These are phyloP conservation scores for Lachancea sp. DNA, from an alignment of 805 yeast species.

Conservation along the genomic window DNA sequence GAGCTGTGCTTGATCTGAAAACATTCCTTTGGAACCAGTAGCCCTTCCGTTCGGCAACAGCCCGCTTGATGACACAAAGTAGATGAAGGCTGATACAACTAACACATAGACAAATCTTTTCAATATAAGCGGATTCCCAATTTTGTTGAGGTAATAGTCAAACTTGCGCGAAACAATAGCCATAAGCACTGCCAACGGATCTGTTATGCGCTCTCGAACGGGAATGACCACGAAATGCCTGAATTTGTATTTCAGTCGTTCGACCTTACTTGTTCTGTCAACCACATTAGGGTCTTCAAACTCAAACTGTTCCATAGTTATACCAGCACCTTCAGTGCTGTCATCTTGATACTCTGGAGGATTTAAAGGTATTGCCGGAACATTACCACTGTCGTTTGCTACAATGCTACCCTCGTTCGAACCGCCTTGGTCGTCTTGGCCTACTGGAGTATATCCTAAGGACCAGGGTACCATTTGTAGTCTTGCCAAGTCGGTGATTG, in stretches of 20 bases:
- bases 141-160: slow-evolving; percentile 51
- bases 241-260: slow-evolving; percentile 19
- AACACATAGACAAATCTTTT: slow-evolving; percentile 69
- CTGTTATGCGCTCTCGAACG: slow-evolving; percentile 37
- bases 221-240: slow-evolving; percentile 34
- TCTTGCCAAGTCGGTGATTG: not conserved
- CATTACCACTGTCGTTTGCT: slow-evolving; percentile 7
- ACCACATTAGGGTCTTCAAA: slow-evolving; percentile 35
- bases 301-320: slow-evolving; percentile 31
- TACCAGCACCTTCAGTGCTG: not conserved
- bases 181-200: slow-evolving; percentile 42
- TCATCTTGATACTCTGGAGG: slow-evolving; percentile 24
- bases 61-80: slow-evolving; percentile 53
- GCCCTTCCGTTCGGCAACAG: slow-evolving; percentile 40
- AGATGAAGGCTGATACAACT: slow-evolving; percentile 52
- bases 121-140: slow-evolving; percentile 85
- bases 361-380: slow-evolving; percentile 24
- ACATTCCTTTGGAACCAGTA: slow-evolving; percentile 45
- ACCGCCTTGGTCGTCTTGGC: slow-evolving; percentile 13
- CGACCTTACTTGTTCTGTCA: slow-evolving; percentile 12
- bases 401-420: not conserved
- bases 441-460: slow-evolving; percentile 14
- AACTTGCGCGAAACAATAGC: slow-evolving; percentile 34
- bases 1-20: slow-evolving; percentile 53
- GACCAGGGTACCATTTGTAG: slow-evolving; percentile 6